Evolutionary conservation across 2,329 filamentous ascomycete species (phyloP), one percentile per base, ranked within the genome.

Genomic region (Penicillium decumbens): DNA sequence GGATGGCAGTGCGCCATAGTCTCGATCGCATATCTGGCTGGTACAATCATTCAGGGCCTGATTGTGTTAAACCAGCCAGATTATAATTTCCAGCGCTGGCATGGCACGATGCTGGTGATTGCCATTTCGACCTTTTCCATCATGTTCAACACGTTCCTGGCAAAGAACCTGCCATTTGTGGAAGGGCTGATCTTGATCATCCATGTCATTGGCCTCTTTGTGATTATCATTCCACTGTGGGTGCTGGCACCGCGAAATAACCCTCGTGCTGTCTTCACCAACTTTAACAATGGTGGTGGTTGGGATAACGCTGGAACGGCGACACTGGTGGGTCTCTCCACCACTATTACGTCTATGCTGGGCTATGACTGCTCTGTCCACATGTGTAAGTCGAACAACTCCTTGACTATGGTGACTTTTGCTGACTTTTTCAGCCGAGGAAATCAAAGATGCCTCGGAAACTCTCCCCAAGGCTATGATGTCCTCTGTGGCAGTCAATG

Each of bases 381-480:
- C 55, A 75, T 75, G 72, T 70, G 72, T 74, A 66, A 56, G 67
- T 61, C 20, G 6, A 41, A 3, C 20, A 2, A 27, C 13, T 32
- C n/a, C 13, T 12, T 3, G 29, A n/a, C 8, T 28, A 33, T 9
- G n/a, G 15, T 23, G 2, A 6, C 27, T 6, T 12, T 40, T 23
- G 43, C 53, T 58, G 46, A 60, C 25, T 4, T 44, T 3, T 13
- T 33, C 50, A 70, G 71, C 67, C 3, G 71, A 73, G 49, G 71
- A 73, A 47, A 68, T 73, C 39, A 67, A 68, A 43, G 67, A 80
- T 45, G 75, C 80, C 0, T 72, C 77, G 1, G 63, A 71, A 1
- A 75, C 75, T 0, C 71, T 82, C 0, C 80, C 80, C 0, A 70
- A 70, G 5, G 75, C 77, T 0, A 75, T 82, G 51, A 72, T 81